phyloP scores from a whole-genome alignment of 805 yeast genomes.

The Sugiyamaella valdiviana region DNA sequence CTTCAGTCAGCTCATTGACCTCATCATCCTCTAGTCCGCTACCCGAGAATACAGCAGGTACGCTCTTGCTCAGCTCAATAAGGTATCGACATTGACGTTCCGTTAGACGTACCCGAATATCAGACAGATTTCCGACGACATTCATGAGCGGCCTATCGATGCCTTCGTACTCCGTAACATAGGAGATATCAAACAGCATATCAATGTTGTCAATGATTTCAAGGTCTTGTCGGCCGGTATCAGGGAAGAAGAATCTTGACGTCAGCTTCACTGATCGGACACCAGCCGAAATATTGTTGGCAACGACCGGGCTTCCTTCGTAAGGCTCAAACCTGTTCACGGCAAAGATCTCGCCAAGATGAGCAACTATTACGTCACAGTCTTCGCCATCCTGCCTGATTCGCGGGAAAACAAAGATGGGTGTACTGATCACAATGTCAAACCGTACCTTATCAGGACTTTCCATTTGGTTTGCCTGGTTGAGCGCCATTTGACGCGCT shows the following conservation, averaged over 20 bases:
- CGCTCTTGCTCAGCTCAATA: constrained; percentile 46
- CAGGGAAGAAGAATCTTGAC: constrained; percentile 50
- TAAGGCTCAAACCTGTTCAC: constrained; percentile 49
- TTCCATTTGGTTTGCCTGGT: constrained; percentile 59
- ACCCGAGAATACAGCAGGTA: constrained; percentile 49
- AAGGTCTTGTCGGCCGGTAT: constrained; percentile 43
- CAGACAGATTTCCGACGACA: constrained; percentile 54
- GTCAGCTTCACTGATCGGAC: constrained; percentile 63
- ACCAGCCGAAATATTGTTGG: constrained; percentile 62
- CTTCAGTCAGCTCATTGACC: constrained; percentile 39
- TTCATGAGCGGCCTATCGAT: constrained; percentile 42
- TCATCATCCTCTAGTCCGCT: constrained; percentile 46
- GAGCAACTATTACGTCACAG: constrained; percentile 60
- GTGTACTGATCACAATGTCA: constrained; percentile 70
- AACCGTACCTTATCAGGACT: constrained; percentile 58
- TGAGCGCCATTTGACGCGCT: constrained; percentile 82
- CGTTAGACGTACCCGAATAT: constrained; percentile 58
- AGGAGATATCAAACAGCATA: constrained; percentile 52
- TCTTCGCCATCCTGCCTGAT: constrained; percentile 34
- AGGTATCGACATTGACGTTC: constrained; percentile 65
- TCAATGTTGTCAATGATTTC: constrained; percentile 65
- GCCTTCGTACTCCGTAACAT: constrained; percentile 29
- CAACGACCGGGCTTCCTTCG: constrained; percentile 19
- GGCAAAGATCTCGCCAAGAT: constrained; percentile 77
- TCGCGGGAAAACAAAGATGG: constrained; percentile 74